These are phyloP conservation scores for Effrenium voratum DNA, from an alignment of 73 alveolate species.

Conservation along the genomic window DNA sequence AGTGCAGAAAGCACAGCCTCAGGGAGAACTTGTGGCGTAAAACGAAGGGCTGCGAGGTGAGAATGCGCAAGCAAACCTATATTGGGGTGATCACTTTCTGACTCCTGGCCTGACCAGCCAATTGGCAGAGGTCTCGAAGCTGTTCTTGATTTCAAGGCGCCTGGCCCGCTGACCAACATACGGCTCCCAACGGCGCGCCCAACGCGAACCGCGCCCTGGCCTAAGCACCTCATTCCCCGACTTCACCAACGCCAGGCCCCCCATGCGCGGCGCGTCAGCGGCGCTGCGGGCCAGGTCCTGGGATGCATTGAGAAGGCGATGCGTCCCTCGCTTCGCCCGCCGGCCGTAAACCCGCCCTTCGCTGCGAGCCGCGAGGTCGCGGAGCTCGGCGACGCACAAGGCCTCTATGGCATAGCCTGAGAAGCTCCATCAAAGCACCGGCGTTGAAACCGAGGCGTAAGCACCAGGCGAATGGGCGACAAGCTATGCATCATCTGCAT, in stretches of 20 bases:
- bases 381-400: constrained; percentile 71
- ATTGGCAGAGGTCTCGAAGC: constrained; percentile 36
- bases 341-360: too few species aligned
- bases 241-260: constrained; percentile 85
- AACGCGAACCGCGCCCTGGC: background rate
- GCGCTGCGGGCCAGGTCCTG: constrained; percentile 90
- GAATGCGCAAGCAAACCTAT: too few species aligned
- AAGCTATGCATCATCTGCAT: constrained; percentile 88
- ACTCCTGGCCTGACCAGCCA: constrained; percentile 59
- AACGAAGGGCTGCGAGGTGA: too few species aligned
- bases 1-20: constrained; percentile 61
- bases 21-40: background rate
- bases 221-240: constrained; percentile 83
- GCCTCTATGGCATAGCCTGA: constrained; percentile 89
- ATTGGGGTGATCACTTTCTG: background rate
- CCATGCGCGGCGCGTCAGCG: constrained; percentile 92
- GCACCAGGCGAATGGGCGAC: constrained; percentile 49
- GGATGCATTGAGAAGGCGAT: too few species aligned
- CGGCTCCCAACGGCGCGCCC: too few species aligned
- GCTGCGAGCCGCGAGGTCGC: constrained; percentile 12
- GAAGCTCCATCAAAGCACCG: too few species aligned
- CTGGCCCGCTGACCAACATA: too few species aligned
- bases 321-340: too few species aligned
- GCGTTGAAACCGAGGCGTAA: too few species aligned
- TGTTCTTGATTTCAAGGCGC: constrained; percentile 56